Base-by-base conservation (phyloP, 306 rosid species). In the Quercus suber region DNA sequence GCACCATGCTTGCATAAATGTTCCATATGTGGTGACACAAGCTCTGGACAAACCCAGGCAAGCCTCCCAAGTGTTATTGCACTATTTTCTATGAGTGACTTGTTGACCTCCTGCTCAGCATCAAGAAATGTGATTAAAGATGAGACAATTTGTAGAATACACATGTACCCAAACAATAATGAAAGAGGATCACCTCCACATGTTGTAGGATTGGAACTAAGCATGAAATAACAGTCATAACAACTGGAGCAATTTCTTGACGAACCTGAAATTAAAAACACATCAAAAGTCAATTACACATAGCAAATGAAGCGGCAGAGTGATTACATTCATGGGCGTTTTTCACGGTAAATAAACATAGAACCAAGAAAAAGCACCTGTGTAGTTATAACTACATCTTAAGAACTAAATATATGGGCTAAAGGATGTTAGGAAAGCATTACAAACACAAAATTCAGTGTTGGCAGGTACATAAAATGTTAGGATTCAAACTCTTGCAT, bases 1-100 rank as follows among this genome's bases (percentile, higher is more conserved):
- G 97, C 99, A 96, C 99, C 99, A 96, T 43, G 92, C 71, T 78
- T 93, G 92, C 97, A 96, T 93, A 85, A 96, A 89, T 93, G 98
- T 84, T 96, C 98, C 98, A 93, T 96, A 86, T 93, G 97, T 9
- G 98, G 98, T 27, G 98, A 87, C 75, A 93, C 98, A 85, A 89
- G 88, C 81, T 93, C 97, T 21, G 99, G 99, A 80, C 97, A 96
- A 79, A 89, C 99, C 98, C 98, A 96, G 21, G 94, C 98, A 86
- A 96, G 87, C 88, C 99, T 93, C 84, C 99, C 99, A 78, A 96
- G 89, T 60, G 99, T 96, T 78, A 96, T 96, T 69, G 99, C 99
- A 87, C 97, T 90, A 76, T 96, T 96, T 82, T 96, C 98, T 75
- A 90, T 82, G 30, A 96, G 93, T 30, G 99, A 93, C 81, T 91